Evolutionary conservation across 2,329 filamentous ascomycete species (phyloP).

Genomic region (Verticillium dahliae): DNA sequence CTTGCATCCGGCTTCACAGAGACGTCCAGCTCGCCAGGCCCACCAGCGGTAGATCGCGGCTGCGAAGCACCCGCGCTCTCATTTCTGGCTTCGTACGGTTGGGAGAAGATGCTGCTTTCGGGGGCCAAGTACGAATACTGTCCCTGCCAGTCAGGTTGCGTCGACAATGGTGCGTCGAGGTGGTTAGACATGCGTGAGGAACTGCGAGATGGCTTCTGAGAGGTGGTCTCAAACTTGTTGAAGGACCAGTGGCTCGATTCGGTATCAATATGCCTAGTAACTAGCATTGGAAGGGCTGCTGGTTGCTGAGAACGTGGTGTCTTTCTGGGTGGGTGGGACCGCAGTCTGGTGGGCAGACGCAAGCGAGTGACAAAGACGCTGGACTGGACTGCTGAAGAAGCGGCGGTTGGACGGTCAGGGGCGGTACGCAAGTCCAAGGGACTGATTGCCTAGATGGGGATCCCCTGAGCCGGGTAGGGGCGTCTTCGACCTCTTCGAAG

Average conservation of each 20-base stretch:
- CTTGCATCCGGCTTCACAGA: slow-evolving; percentile 53
- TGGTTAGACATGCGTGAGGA: slow-evolving; percentile 51
- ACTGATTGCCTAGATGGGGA: neutral
- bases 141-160: slow-evolving; percentile 51
- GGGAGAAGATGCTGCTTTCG: slow-evolving; percentile 37
- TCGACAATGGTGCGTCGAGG: slow-evolving; percentile 44
- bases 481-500: neutral
- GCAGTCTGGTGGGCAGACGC: neutral
- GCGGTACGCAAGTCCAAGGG: neutral
- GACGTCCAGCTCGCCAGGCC: slow-evolving; percentile 48
- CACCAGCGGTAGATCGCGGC: slow-evolving; percentile 27
- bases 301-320: slow-evolving; percentile 5
- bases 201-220: slow-evolving; percentile 33
- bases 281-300: slow-evolving; percentile 43
- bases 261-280: slow-evolving; percentile 46
- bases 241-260: slow-evolving; percentile 50
- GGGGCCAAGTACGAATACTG: slow-evolving; percentile 45
- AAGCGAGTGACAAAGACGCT: neutral
- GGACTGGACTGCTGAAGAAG: neutral
- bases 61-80: slow-evolving; percentile 26
- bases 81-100: slow-evolving; percentile 34
- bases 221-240: slow-evolving; percentile 42
- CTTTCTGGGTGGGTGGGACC: slow-evolving; percentile 5
- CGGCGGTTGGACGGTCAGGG: neutral
- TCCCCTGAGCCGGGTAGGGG: neutral